Percentiles rank a stretch among this genome's conserved stretches.
These are phyloP conservation scores for Axilococcus clingmanii DNA, from an alignment of 139 green algal genomes.

Conservation along the genomic window DNA sequence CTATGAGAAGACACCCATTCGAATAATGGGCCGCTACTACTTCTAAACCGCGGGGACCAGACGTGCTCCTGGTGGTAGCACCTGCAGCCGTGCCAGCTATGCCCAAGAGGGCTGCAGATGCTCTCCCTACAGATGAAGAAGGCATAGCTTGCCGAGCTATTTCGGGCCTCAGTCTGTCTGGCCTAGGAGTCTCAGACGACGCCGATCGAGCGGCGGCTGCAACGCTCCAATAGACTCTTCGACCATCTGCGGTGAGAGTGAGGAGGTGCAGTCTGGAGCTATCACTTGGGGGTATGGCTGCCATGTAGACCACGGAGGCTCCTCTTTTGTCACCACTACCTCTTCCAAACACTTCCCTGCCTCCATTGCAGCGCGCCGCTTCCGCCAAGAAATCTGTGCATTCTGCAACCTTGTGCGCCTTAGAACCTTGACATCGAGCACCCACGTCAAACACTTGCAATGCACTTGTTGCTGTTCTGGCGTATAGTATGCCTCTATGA, in stretches of 20 bases:
- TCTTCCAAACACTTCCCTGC: constrained; percentile 53
- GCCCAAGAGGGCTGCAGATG: background rate
- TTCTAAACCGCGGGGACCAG: constrained; percentile 33
- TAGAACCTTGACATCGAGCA: constrained; percentile 20
- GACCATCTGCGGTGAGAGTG: constrained; percentile 72
- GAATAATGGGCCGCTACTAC: constrained; percentile 52
- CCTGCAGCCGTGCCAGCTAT: background rate
- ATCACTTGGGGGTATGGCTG: constrained; percentile 35
- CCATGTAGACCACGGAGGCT: constrained; percentile 61
- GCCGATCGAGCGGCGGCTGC: background rate
- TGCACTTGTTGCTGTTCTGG: constrained; percentile 41
- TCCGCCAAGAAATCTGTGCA: constrained; percentile 45
- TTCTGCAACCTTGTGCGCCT: constrained; percentile 55
- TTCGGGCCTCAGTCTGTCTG: constrained; percentile 39
- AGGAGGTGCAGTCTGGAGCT: constrained; percentile 61
- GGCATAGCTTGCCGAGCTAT: constrained; percentile 43
- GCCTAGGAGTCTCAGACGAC: constrained; percentile 11
- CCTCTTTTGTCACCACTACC: constrained; percentile 39
- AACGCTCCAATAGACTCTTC: constrained; percentile 66
- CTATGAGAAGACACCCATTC: constrained; percentile 55
- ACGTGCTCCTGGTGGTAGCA: background rate
- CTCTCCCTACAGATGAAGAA: background rate
- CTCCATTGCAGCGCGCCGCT: constrained; percentile 5
- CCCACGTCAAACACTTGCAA: constrained; percentile 87
- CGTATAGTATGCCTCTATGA: constrained; percentile 76